A percentile compares a stretch with the other conserved stretches of the same genome.
These are phyloP conservation scores for Thelonectria discophora DNA, from an alignment of 2,329 filamentous ascomycete species.

Conservation along the genomic window DNA sequence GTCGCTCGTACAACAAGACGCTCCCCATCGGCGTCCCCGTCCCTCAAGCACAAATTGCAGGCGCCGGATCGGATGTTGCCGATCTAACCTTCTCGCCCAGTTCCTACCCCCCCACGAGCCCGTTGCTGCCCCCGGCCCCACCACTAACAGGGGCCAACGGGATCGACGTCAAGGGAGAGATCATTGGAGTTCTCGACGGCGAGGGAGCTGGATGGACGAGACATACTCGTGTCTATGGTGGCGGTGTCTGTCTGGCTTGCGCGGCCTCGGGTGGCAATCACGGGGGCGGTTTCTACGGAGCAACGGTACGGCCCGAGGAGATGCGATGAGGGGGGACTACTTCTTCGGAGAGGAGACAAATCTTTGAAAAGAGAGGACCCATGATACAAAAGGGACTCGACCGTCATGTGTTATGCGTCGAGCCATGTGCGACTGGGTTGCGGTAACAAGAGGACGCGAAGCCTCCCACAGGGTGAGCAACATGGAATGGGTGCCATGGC, in stretches of 20 bases:
- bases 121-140: constrained; percentile 59
- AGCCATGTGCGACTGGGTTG: constrained; percentile 15
- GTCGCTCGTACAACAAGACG: constrained; percentile 55
- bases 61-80: constrained; percentile 34
- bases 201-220: constrained; percentile 62
- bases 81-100: constrained; percentile 53
- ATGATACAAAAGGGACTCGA: constrained; percentile 6
- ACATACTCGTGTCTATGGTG: constrained; percentile 68
- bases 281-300: constrained; percentile 62
- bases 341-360: background rate
- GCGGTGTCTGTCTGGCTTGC: constrained; percentile 66
- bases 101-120: constrained; percentile 60
- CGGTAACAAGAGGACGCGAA: constrained; percentile 10
- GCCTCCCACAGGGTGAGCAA: constrained; percentile 25
- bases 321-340: constrained; percentile 49
- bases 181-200: constrained; percentile 58
- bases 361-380: background rate
- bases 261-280: constrained; percentile 56
- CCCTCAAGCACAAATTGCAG: constrained; percentile 33
- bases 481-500: constrained; percentile 23
- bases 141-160: constrained; percentile 44
- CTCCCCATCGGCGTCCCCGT: constrained; percentile 48
- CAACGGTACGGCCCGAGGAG: constrained; percentile 62
- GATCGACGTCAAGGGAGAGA: constrained; percentile 59
- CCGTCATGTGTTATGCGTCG: constrained; percentile 14